These are phyloP conservation scores for Fusarium algeriense DNA, from an alignment of 2,329 filamentous ascomycete genomes.

Conservation along the genomic window DNA sequence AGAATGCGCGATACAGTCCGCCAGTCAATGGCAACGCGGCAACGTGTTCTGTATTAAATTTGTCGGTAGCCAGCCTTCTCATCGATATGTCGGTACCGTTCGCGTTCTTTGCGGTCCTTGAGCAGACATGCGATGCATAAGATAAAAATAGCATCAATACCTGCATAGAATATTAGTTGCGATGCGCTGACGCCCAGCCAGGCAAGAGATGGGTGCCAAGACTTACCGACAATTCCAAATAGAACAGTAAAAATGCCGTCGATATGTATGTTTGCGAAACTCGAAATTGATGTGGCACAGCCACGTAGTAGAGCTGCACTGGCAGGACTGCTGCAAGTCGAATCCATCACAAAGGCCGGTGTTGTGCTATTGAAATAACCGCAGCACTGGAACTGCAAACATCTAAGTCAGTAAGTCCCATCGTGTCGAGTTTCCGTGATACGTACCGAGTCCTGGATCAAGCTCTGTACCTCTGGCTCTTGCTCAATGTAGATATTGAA, in stretches of 20 bases:
- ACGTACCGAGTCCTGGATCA: constrained; percentile 77
- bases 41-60: constrained; percentile 52
- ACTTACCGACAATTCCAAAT: constrained; percentile 80
- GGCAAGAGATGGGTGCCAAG: not conserved
- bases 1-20: constrained; percentile 1
- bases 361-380: constrained; percentile 80
- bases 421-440: not conserved
- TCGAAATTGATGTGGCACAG: constrained; percentile 75
- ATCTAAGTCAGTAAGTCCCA: not conserved
- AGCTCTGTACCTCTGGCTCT: constrained; percentile 67
- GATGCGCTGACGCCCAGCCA: not conserved
- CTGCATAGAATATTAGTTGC: constrained; percentile 48
- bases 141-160: constrained; percentile 75
- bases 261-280: constrained; percentile 77
- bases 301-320: constrained; percentile 77
- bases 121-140: constrained; percentile 80
- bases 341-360: constrained; percentile 78
- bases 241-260: constrained; percentile 83
- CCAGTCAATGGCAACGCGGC: constrained; percentile 20
- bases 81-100: constrained; percentile 83
- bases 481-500: constrained; percentile 71
- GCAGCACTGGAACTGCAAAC: constrained; percentile 78
- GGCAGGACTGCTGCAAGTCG: constrained; percentile 75
- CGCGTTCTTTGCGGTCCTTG: constrained; percentile 83
- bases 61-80: constrained; percentile 75